Evolutionary conservation across 768 basidiomycete genomes (phyloP).

Genomic region (Leucosporidium scottii): DNA sequence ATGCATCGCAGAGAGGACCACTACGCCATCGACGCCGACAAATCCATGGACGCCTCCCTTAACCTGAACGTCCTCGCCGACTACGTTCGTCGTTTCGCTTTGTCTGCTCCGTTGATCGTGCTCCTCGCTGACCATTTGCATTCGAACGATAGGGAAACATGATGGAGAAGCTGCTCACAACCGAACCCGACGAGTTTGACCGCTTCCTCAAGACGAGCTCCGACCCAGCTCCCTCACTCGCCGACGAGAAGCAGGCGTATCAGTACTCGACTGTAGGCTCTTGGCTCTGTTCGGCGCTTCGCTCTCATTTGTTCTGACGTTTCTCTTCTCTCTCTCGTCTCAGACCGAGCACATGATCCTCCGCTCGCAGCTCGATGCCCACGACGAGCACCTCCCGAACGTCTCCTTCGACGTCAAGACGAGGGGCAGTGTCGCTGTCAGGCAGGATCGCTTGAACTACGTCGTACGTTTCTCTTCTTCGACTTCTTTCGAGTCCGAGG

Average conservation of each 20-base stretch:
- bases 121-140: too few relatives aligned
- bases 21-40: slow-evolving; percentile 45
- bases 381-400: slow-evolving; percentile 68
- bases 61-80: slow-evolving; percentile 15
- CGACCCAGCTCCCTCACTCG: slow-evolving; percentile 40
- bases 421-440: slow-evolving; percentile 72
- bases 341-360: slow-evolving; percentile 60
- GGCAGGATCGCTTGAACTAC: slow-evolving; percentile 77
- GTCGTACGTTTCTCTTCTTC: slow-evolving; percentile 47
- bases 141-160: slow-evolving; percentile 60
- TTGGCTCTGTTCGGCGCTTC: background rate
- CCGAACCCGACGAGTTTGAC: slow-evolving; percentile 57
- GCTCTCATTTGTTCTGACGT: background rate
- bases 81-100: slow-evolving; percentile 15
- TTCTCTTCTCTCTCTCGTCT: background rate
- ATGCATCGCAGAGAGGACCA: slow-evolving; percentile 52
- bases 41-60: slow-evolving; percentile 33
- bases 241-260: slow-evolving; percentile 59
- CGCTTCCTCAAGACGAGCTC: slow-evolving; percentile 44
- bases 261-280: slow-evolving; percentile 67
- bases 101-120: too few relatives aligned
- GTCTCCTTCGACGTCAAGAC: slow-evolving; percentile 97
- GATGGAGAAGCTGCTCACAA: slow-evolving; percentile 79
- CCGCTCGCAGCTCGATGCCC: slow-evolving; percentile 90
- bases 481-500: background rate